Conservation (phyloP, 352 stramenopile species). For the Phytophthora pisi region DNA sequence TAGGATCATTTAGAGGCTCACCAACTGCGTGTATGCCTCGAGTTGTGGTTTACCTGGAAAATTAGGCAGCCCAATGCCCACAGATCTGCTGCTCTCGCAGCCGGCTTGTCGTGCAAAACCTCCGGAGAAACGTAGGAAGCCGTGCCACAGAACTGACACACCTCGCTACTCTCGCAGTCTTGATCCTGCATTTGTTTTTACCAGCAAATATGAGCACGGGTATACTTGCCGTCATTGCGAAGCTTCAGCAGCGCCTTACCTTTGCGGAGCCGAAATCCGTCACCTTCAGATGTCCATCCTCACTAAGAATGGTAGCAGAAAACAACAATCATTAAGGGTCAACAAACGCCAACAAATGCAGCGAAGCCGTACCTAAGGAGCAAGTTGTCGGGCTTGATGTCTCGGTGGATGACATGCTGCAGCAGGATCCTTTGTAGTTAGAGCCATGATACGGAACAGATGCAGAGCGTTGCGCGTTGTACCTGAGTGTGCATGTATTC, state of each 20-base stretch:
- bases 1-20: neutral
- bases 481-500: slow-evolving; percentile 95
- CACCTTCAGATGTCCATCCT: slow-evolving; percentile 87
- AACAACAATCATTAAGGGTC: neutral
- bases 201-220: slow-evolving; percentile 1
- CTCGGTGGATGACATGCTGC: slow-evolving; percentile 95
- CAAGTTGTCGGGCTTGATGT: slow-evolving; percentile 95
- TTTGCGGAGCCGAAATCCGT: slow-evolving; percentile 92
- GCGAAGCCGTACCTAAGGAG: slow-evolving; percentile 63
- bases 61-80: slow-evolving; percentile 93
- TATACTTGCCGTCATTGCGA: neutral
- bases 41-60: slow-evolving; percentile 59
- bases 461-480: slow-evolving; percentile 1
- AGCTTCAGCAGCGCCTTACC: slow-evolving; percentile 28
- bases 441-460: neutral
- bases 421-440: slow-evolving; percentile 18
- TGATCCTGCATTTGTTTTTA: slow-evolving; percentile 53
- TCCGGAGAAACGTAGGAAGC: slow-evolving; percentile 93
- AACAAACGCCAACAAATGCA: neutral
- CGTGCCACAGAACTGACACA: slow-evolving; percentile 88
- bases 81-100: slow-evolving; percentile 82
- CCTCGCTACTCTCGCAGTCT: slow-evolving; percentile 59
- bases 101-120: slow-evolving; percentile 86
- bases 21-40: neutral
- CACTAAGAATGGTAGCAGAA: slow-evolving; percentile 28